Base-by-base conservation (phyloP, 139 green algal genomes). In the Chlorella sp. region DNA sequence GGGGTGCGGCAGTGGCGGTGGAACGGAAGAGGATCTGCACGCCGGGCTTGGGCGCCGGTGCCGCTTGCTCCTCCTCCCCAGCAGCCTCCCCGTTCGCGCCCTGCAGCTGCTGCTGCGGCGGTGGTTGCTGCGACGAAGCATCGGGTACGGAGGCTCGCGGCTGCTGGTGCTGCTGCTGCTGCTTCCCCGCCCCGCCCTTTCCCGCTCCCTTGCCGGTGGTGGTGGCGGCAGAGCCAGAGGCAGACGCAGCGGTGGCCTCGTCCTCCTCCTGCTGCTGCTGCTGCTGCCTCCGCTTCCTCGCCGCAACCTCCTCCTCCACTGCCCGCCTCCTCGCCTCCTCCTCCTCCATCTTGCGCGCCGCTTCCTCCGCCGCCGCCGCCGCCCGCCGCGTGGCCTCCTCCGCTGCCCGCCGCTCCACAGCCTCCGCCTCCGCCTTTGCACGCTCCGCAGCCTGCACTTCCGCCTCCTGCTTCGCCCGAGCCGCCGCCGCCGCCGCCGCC, bases 11-110 rank as follows among this genome's bases (percentile, higher is more conserved):
- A 29, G 67, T 62, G 33, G 17, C 29, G 2, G 67, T 72, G 49
- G 67, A 72, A 1, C 67, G 42, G 67, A 63, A 72, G 5, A 72
- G 29, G 49, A 72, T 64, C 42, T 72, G 67, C 42, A 72, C 67
- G 31, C 67, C 67, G 10, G 24, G 49, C 42, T 63, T 72, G 49
- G 29, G 5, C n/a, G n/a, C 31, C 29, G 32, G 20, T 23, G 5
- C 63, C 27, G 63, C 63, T 51, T 49, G 31, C 32, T 10, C 5
- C 29, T 23, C 42, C 2, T 22, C 33, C 32, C 24, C 32, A 3
- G 27, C 64, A 55, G 22, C 33, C 2, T 31, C 64, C 2, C n/a
- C n/a, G n/a, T n/a, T n/a, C n/a, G n/a, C n/a, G n/a, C n/a, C n/a
- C n/a, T n/a, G n/a, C n/a, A n/a, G n/a, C n/a, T n/a, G n/a, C n/a